Percentiles rank a stretch among this genome's conserved stretches.
Evolutionary conservation across 2,329 filamentous ascomycete genomes (phyloP).

Genomic region (Clonostachys byssicola): DNA sequence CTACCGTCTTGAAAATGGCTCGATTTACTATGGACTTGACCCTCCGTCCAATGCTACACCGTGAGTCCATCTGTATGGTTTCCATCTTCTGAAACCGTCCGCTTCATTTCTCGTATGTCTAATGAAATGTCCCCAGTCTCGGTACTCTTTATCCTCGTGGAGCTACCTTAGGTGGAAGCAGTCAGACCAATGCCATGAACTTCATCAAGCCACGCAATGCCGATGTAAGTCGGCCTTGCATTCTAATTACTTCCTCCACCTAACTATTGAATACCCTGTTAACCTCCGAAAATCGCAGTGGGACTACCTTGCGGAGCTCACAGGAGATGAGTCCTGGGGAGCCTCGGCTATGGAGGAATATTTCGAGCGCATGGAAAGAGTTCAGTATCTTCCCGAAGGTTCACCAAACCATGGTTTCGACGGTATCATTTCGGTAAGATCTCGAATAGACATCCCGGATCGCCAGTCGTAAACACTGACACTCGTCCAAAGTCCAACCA

Average conservation of each 20-base stretch:
- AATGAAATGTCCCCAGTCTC: neutral
- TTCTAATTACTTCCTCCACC: no score
- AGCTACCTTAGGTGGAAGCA: conserved; percentile 3
- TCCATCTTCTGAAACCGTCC: no score
- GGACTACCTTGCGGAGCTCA: conserved; percentile 28
- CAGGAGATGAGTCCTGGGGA: conserved; percentile 35
- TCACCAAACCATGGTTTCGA: conserved; percentile 33
- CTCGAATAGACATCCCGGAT: no score
- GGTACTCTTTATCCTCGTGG: conserved; percentile 5
- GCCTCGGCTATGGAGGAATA: conserved; percentile 31
- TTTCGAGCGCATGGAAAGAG: conserved; percentile 33
- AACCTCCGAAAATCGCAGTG: neutral
- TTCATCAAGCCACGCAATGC: conserved; percentile 2
- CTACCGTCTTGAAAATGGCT: conserved; percentile 6
- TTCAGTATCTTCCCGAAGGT: conserved; percentile 26
- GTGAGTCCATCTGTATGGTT: conserved; percentile 1
- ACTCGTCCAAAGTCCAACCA: no score
- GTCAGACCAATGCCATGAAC: conserved; percentile 4
- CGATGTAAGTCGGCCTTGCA: neutral
- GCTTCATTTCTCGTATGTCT: no score
- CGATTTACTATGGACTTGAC: conserved; percentile 7
- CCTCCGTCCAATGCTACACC: conserved; percentile 6
- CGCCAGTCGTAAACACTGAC: no score
- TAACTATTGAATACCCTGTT: no score
- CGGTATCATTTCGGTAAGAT: conserved; percentile 10